Evolutionary conservation across 2,329 filamentous ascomycete species (phyloP).

Genomic region (Monilinia laxa): DNA sequence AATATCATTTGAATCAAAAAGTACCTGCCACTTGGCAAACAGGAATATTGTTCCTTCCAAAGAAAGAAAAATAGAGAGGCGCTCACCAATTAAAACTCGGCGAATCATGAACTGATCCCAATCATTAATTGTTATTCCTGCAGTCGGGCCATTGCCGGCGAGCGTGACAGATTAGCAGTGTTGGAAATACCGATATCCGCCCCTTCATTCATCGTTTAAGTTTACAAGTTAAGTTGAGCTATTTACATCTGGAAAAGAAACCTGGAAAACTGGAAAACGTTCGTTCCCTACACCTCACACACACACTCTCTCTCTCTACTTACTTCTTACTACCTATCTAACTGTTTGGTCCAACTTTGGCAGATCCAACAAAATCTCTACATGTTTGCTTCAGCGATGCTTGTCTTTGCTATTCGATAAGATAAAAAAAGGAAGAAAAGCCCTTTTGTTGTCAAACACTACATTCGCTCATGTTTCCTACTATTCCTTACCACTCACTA

Average conservation of each 20-base stretch:
- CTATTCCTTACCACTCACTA: not conserved
- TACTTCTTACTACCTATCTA: not conserved
- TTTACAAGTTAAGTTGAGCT: too few species aligned
- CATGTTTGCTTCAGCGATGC: not conserved
- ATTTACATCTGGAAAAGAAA: too few species aligned
- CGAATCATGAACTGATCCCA: not conserved
- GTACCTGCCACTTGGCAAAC: too few species aligned
- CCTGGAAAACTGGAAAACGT: too few species aligned
- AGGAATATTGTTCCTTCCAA: not conserved
- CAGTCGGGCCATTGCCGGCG: conserved; percentile 6
- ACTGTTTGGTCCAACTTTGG: not conserved
- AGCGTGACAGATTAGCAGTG: not conserved
- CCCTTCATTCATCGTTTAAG: conserved; percentile 10
- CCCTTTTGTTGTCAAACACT: conserved; percentile 1
- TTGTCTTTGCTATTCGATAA: not conserved
- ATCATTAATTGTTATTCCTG: conserved; percentile 1
- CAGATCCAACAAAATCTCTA: conserved; percentile 5
- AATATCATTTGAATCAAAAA: too few species aligned
- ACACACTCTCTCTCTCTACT: too few species aligned
- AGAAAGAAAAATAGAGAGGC: not conserved
- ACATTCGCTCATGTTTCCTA: not conserved
- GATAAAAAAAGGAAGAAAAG: not conserved
- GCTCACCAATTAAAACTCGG: not conserved
- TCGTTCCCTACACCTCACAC: not conserved
- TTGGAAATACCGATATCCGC: not conserved